These are phyloP conservation scores for Emmonsia crescens DNA, from an alignment of 2,329 filamentous ascomycete genomes.

Conservation along the genomic window DNA sequence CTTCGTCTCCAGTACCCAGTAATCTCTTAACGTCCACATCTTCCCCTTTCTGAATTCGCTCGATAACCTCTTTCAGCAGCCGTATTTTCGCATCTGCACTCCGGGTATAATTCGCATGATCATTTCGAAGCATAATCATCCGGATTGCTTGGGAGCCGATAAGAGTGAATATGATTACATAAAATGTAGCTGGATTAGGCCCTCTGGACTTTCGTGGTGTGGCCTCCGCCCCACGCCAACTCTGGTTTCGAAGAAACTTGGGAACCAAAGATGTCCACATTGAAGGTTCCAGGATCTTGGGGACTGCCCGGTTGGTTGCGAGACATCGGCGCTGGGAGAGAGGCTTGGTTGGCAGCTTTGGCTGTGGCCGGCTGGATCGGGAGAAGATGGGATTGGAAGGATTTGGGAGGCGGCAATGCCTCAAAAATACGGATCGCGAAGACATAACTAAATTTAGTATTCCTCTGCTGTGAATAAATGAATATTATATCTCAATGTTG, in stretches of 20 bases:
- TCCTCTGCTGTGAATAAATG: neutral
- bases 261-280: conserved; percentile 64
- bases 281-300: conserved; percentile 45
- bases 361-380: neutral
- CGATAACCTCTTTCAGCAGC: conserved; percentile 55
- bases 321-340: conserved; percentile 16
- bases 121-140: conserved; percentile 69
- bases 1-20: conserved; percentile 65
- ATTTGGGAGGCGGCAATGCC: neutral
- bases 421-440: neutral
- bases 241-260: conserved; percentile 39
- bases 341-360: neutral
- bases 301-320: conserved; percentile 24
- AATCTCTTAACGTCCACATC: conserved; percentile 74
- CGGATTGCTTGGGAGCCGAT: conserved; percentile 96
- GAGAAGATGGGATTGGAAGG: conserved; percentile 11
- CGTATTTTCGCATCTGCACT: conserved; percentile 70
- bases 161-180: conserved; percentile 68
- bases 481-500: neutral
- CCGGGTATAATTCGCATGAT: conserved; percentile 60
- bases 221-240: conserved; percentile 23
- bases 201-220: conserved; percentile 42
- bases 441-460: neutral
- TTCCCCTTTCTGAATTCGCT: conserved; percentile 36
- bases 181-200: conserved; percentile 76